Evolutionary conservation across 2,329 filamentous ascomycete genomes (phyloP), one percentile per base, ranked within the genome.

Genomic region (Diplodia scrobiculata): DNA sequence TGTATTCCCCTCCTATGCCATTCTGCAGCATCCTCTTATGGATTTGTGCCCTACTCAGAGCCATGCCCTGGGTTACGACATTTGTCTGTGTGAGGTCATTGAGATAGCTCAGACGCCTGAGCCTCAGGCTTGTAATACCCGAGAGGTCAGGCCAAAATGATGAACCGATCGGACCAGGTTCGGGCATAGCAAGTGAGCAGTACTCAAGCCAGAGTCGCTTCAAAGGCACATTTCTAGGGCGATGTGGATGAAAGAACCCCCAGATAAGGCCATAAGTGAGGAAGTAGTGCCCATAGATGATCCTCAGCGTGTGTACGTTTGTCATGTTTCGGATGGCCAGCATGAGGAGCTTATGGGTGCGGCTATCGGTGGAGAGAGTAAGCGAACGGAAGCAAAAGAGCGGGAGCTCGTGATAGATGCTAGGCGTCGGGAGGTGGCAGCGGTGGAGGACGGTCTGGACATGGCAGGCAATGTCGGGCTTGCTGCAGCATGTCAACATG

Each of bases 171-270:
- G 69, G 58, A 2, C 71, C 68, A 34, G 72, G 68, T 14, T 70
- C 65, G 5, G 68, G 66, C 13, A 69, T 62, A 1, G 73, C 71
- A 50, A 80, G 69, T 17, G 75, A 76, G 66, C 78, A 80, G 63
- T 77, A 80, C 64, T 83, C 81, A 3, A 83, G 71, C 81, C 81
- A 83, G 5, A 83, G 73, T 62, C 73, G 77, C 11, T 76, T 73
- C 14, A 82, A 67, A 2, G 74, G 74, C 7, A 72, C 68, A 19
- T 68, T 68, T 1, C 72, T 72, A 11, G 71, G 68, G 19, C 76
- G 69, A 2, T 65, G 25, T 14, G 71, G 70, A 51, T 79, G 73
- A 32, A 82, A 74, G 67, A 82, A 77, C 32, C 76, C 77, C 2
- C 75, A 68, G 9, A 83, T 50, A 11, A 83, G 71, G 5, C 71